These are phyloP conservation scores for Aureobasidium sp. DNA, from an alignment of 2,329 filamentous ascomycete species.

Conservation along the genomic window DNA sequence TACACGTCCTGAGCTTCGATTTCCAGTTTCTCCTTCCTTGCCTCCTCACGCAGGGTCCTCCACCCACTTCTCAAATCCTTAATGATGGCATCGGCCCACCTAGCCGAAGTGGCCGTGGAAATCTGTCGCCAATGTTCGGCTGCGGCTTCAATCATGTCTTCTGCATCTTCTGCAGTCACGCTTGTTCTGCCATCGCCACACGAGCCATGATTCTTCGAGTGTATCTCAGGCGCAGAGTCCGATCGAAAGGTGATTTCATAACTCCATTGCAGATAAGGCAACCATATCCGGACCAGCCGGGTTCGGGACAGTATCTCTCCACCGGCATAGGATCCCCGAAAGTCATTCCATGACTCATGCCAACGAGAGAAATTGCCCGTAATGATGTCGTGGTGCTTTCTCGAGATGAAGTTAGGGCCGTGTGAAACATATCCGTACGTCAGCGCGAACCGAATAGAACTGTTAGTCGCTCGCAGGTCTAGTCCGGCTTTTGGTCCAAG, in stretches of 20 bases:
- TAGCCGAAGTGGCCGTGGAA: not conserved
- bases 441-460: not conserved
- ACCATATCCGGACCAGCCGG: no score
- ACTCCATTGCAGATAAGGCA: no score
- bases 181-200: not conserved
- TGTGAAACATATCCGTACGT: not conserved
- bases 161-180: not conserved
- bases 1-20: no score
- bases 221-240: not conserved
- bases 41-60: not conserved
- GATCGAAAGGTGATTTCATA: not conserved
- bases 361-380: no score
- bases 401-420: no score
- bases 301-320: no score
- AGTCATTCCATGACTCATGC: no score
- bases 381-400: no score
- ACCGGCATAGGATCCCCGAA: no score
- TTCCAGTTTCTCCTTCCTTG: not conserved
- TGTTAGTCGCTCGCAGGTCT: not conserved
- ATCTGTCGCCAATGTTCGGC: not conserved
- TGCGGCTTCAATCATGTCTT: not conserved
- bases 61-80: not conserved
- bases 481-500: not conserved
- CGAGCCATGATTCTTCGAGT: not conserved
- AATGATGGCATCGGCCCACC: not conserved